A percentile compares a stretch with the other conserved stretches of the same genome.
These are phyloP conservation scores for Candida ulmi DNA, from an alignment of 805 yeast genomes.

Conservation along the genomic window DNA sequence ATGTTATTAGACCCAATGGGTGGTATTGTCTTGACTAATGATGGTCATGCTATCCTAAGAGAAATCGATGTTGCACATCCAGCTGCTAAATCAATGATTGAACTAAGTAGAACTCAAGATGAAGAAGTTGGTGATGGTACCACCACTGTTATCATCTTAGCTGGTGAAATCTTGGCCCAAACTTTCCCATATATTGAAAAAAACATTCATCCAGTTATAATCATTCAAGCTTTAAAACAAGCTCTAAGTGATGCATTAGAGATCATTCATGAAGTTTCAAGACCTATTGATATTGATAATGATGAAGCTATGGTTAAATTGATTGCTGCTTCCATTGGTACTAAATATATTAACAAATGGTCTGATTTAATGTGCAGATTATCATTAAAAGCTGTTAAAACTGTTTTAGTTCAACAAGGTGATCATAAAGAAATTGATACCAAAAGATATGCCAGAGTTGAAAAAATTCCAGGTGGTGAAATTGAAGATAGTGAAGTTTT, in stretches of 20 bases:
- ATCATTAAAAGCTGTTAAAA: slow-evolving; percentile 82
- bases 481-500: slow-evolving; percentile 83
- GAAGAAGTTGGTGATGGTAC: slow-evolving; percentile 99
- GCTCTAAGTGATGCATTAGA: slow-evolving; percentile 89
- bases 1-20: slow-evolving; percentile 94
- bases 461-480: slow-evolving; percentile 98
- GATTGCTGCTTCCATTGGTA: slow-evolving; percentile 89
- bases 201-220: slow-evolving; percentile 94
- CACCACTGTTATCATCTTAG: slow-evolving; percentile 92
- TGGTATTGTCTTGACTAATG: slow-evolving; percentile 94
- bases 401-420: slow-evolving; percentile 62
- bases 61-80: slow-evolving; percentile 98
- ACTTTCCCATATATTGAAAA: slow-evolving; percentile 91
- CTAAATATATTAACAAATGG: slow-evolving; percentile 91
- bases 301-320: slow-evolving; percentile 83
- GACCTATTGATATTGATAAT: slow-evolving; percentile 76
- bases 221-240: slow-evolving; percentile 87
- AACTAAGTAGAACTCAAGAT: slow-evolving; percentile 93
- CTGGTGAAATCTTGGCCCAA: slow-evolving; percentile 96
- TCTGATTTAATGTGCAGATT: slow-evolving; percentile 84
- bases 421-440: slow-evolving; percentile 79
- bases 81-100: slow-evolving; percentile 98
- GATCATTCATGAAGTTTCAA: slow-evolving; percentile 76
- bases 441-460: slow-evolving; percentile 89
- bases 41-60: slow-evolving; percentile 96